phyloP scores from a whole-genome alignment of 768 basidiomycete species.

The Cystofilobasidium bisporidii region DNA sequence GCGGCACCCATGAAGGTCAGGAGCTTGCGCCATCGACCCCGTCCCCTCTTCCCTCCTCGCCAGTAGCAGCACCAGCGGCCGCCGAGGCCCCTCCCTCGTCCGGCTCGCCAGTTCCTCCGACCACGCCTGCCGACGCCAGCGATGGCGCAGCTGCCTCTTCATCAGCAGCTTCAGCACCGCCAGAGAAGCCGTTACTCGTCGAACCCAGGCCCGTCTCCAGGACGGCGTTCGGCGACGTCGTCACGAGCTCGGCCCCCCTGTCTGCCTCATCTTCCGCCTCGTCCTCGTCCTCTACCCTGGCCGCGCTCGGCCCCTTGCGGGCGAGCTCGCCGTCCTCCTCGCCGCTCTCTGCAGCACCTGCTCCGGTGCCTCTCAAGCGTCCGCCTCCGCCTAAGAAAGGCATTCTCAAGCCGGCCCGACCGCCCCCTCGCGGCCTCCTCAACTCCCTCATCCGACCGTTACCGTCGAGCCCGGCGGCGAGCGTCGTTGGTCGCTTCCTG shows the following conservation, averaged over 20 bases:
- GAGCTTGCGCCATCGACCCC: no score
- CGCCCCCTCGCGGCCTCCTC: slow-evolving; percentile 35
- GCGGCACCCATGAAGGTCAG: no score
- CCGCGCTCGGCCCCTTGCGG: neutral
- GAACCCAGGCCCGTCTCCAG: no score
- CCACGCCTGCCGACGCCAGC: no score
- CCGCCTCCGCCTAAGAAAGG: slow-evolving; percentile 39
- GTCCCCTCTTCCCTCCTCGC: no score
- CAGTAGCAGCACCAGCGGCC: neutral
- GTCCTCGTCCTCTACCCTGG: neutral
- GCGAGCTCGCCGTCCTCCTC: neutral
- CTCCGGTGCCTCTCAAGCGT: slow-evolving; percentile 31
- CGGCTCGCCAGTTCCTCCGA: no score
- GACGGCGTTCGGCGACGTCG: neutral
- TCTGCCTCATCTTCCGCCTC: no score
- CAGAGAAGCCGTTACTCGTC: no score
- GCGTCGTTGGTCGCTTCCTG: no score
- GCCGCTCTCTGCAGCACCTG: neutral
- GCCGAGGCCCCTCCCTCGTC: neutral
- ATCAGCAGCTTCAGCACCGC: no score
- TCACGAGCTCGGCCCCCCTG: neutral
- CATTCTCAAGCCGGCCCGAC: slow-evolving; percentile 41
- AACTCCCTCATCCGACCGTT: slow-evolving; percentile 6
- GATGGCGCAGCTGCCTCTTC: no score
- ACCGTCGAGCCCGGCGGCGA: neutral